Percentiles rank a stretch among this genome's conserved stretches.
These are phyloP conservation scores for Neurospora sp. DNA, from an alignment of 495 filamentous ascomycete species.

Conservation along the genomic window DNA sequence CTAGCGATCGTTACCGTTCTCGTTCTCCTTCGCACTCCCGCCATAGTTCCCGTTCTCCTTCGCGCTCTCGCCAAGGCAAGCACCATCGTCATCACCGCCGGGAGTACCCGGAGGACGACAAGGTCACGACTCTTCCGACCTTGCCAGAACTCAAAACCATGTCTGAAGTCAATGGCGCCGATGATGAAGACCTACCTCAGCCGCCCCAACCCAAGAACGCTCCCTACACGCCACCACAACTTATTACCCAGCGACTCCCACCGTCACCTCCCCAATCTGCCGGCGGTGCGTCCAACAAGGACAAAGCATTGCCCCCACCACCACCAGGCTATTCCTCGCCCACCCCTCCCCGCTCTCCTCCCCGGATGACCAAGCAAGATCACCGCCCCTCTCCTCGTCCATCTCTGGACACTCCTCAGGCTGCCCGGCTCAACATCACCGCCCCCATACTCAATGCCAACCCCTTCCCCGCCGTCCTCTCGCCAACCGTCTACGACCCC, in stretches of 20 bases:
- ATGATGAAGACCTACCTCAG: conserved; percentile 29
- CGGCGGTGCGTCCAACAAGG: background rate
- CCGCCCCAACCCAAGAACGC: conserved; percentile 21
- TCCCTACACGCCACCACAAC: background rate
- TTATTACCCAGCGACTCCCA: background rate
- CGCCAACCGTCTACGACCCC: conserved; percentile 37
- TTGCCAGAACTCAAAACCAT: conserved; percentile 3
- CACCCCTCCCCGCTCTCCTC: conserved; percentile 1
- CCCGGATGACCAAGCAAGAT: conserved; percentile 4
- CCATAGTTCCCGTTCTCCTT: conserved; percentile 8
- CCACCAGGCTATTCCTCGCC: background rate
- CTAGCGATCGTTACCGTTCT: conserved; percentile 8
- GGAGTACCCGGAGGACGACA: conserved; percentile 16
- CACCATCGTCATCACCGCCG: conserved; percentile 23
- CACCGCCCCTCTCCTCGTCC: background rate
- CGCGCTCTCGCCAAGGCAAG: conserved; percentile 9
- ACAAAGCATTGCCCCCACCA: background rate
- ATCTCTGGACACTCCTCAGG: background rate
- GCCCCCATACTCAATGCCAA: conserved; percentile 36
- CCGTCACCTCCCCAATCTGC: conserved; percentile 1
- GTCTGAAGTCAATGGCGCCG: conserved; percentile 30
- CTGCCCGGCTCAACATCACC: conserved; percentile 25
- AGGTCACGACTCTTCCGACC: background rate
- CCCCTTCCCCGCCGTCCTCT: conserved; percentile 33
- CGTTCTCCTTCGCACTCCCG: conserved; percentile 11